Evolutionary conservation across 441 rosid species (phyloP), one percentile per base, ranked within the genome.

Genomic region (Manihot esculenta): DNA sequence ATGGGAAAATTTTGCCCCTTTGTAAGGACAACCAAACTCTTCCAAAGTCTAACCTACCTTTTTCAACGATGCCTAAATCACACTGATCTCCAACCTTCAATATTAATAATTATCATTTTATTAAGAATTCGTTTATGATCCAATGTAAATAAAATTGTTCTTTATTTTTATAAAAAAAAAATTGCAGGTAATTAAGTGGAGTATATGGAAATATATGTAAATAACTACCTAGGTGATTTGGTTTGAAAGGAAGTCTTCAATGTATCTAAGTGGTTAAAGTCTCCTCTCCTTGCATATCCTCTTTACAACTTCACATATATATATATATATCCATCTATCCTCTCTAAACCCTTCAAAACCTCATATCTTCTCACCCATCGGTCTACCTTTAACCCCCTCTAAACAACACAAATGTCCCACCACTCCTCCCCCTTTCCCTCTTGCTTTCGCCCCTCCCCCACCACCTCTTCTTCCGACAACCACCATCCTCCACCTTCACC

Each of bases 371-470:
- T 5, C 24, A 2, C 49, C 13, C 50, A 35, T 23, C n/a, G 11
- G 26, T 13, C 0, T n/a, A n/a, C n/a, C n/a, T n/a, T n/a, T n/a
- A 30, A 11, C 21, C 7, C 24, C 17, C 11, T 56, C 63, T n/a
- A 30, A 47, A 56, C 20, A 33, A 18, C 42, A 49, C 76, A 14
- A 48, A 85, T 88, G 94, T 79, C 91, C 72, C 70, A 49, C 81
- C 77, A 72, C n/a, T 73, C 86, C 60, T 80, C 90, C 68, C 78
- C 85, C 2, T 81, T 85, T 33, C 81, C 88, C 2, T 61, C 88
- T 23, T 89, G 98, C 82, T 85, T 88, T 88, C 90, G 90, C 69
- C 81, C 82, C 23, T 26, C 82, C 72, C 3, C 79, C 73, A 71
- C 79, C 68, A 42, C 82, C 61, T 66, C 71, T 70, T 54, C 59